A percentile compares a stretch with the other conserved stretches of the same genome.
Conservation (phyloP, 176 grass and related monocot species). For the Hordeum vulgare region DNA sequence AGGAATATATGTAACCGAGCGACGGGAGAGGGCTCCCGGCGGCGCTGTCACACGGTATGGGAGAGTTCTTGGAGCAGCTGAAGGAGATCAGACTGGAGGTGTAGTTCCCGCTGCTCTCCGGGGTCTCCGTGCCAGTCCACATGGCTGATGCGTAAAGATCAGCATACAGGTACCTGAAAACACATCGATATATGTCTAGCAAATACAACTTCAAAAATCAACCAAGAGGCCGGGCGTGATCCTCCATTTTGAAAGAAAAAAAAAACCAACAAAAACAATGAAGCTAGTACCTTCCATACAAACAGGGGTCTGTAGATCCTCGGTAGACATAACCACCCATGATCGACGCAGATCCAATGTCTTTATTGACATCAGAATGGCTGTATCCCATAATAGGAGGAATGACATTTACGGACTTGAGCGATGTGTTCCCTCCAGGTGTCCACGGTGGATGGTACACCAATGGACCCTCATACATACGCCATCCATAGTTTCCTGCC, state of each 20-base stretch:
- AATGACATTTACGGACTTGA: slow-evolving; percentile 36
- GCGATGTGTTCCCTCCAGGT: slow-evolving; percentile 45
- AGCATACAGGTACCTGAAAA: slow-evolving; percentile 63
- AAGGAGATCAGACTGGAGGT: slow-evolving; percentile 47
- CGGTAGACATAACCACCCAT: slow-evolving; percentile 68
- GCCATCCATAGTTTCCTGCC: slow-evolving; percentile 83
- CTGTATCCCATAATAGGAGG: slow-evolving; percentile 50
- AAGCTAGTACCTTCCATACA: slow-evolving; percentile 54
- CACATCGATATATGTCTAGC: background rate
- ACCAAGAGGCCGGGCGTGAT: background rate
- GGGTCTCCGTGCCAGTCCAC: slow-evolving; percentile 67
- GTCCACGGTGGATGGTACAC: slow-evolving; percentile 27
- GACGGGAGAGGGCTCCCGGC: slow-evolving; percentile 53
- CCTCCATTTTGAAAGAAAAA: no score
- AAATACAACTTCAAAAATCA: background rate
- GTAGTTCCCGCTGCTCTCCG: slow-evolving; percentile 55
- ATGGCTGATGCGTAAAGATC: slow-evolving; percentile 58
- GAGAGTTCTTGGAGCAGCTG: slow-evolving; percentile 51
- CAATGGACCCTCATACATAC: slow-evolving; percentile 44
- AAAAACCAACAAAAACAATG: background rate
- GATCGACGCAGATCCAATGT: slow-evolving; percentile 53
- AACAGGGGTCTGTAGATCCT: slow-evolving; percentile 61
- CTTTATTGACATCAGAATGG: slow-evolving; percentile 48
- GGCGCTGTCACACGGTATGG: slow-evolving; percentile 37
- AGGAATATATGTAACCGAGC: slow-evolving; percentile 65